Base-by-base conservation (phyloP, 1,284 basidiomycete species). In the Phenoliferia sp. region DNA sequence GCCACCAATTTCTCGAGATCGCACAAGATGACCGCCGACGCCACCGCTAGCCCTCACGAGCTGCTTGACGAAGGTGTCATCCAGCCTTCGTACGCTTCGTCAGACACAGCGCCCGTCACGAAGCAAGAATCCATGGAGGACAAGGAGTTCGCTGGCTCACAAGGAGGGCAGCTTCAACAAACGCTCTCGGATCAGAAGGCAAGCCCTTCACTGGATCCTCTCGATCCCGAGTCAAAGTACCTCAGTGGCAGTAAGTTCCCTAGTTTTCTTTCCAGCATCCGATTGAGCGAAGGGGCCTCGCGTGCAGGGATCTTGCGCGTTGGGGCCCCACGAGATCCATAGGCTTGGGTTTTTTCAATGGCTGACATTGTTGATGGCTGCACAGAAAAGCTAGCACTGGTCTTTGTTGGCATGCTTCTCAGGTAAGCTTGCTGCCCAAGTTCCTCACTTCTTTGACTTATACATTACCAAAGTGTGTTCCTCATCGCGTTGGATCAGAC, bases 401-500 rank as follows among this genome's bases (percentile, higher is more conserved):
- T 71, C 16, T 75, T 75, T 50, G n/a, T 36, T 15, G 73, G 69
- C 12, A 73, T 74, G 71, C 64, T 75, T 10, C 36, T 70, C 59
- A 15, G 19, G 39, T 52, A 19, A 9, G 48, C 48, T 19, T 9
- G 28, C n/a, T n/a, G n/a, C n/a, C n/a, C n/a, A 6, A 52, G 28
- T 9, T 26, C 5, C 17, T 19, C 22, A 26, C 9, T 64, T 58
- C 6, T 57, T 66, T 10, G 39, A 57, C 26, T 65, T 12, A 44
- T 35, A n/a, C 32, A 22, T 16, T 44, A n/a, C 17, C 48, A 7
- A 22, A 63, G 34, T 44, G 60, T 80, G 22, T 78, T 80, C 56
- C 76, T 80, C 62, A 78, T 71, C 50, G 76, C 77, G 3, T 67
- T 77, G 12, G 79, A 80, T 69, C 80, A 82, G 73, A 80, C 80